Percentiles rank a stretch among this genome's conserved stretches.
These are phyloP conservation scores for Nakaseomyces kungkrabaensis DNA, from an alignment of 1,139 yeast species.

Conservation along the genomic window DNA sequence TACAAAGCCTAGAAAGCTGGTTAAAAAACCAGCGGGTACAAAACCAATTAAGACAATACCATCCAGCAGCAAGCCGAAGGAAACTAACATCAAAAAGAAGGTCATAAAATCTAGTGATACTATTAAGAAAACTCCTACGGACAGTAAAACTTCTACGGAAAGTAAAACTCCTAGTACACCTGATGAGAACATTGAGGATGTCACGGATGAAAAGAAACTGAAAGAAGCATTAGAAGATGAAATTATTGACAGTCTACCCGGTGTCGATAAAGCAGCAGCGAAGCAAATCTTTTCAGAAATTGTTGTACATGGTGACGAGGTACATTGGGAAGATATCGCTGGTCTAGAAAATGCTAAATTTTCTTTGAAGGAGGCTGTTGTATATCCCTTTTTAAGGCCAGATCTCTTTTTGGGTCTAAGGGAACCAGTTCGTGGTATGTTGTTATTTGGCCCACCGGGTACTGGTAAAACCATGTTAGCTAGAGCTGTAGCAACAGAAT, in stretches of 20 bases:
- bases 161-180: slow-evolving; percentile 27
- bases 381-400: slow-evolving; percentile 89
- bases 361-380: slow-evolving; percentile 91
- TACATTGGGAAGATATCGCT: slow-evolving; percentile 94
- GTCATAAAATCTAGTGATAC: slow-evolving; percentile 3
- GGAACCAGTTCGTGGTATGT: slow-evolving; percentile 95
- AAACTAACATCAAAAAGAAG: slow-evolving; percentile 1
- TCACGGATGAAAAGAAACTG: slow-evolving; percentile 8
- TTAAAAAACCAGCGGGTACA: background rate
- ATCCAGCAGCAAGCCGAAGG: background rate
- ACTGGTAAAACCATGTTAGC: slow-evolving; percentile 98
- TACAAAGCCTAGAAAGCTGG: background rate
- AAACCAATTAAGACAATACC: background rate
- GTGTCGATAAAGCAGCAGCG: slow-evolving; percentile 59
- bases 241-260: slow-evolving; percentile 31
- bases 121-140: background rate
- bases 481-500: slow-evolving; percentile 94
- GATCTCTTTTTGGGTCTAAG: slow-evolving; percentile 84
- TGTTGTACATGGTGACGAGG: slow-evolving; percentile 90
- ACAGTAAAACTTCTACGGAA: slow-evolving; percentile 23
- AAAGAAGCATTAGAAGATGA: slow-evolving; percentile 30
- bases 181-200: slow-evolving; percentile 16
- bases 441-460: slow-evolving; percentile 95
- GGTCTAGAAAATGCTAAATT: slow-evolving; percentile 85
- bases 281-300: slow-evolving; percentile 84